Conservation (phyloP, 139 green algal genomes). For the Coelastrella sp. region DNA sequence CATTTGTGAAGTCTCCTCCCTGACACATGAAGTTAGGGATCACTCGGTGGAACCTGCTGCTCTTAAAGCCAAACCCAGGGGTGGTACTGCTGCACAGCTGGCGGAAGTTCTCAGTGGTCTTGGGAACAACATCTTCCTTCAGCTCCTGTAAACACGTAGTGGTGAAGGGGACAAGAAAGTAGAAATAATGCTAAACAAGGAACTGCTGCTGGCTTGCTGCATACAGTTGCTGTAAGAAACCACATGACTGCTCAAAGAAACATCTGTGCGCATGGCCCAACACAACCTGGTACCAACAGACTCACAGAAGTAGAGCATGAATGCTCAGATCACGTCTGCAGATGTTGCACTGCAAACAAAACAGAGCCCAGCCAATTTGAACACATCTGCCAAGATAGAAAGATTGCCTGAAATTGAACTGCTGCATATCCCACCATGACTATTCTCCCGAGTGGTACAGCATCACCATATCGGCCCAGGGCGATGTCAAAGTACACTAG, state of each 20-base stretch:
- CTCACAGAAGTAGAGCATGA: too few relatives aligned
- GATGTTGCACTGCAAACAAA: too few relatives aligned
- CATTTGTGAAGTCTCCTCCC: slow-evolving; percentile 36
- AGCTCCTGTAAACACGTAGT: slow-evolving; percentile 54
- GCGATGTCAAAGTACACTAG: slow-evolving; percentile 93
- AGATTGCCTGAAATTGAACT: too few relatives aligned
- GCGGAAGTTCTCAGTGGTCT: slow-evolving; percentile 72
- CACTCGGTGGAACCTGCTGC: slow-evolving; percentile 81
- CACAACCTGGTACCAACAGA: too few relatives aligned
- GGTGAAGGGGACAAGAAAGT: background rate
- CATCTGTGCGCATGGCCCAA: too few relatives aligned
- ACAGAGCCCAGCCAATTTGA: too few relatives aligned
- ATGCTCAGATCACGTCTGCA: too few relatives aligned
- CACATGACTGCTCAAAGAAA: too few relatives aligned
- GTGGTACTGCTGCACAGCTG: slow-evolving; percentile 71
- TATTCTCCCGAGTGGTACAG: slow-evolving; percentile 79
- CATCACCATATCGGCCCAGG: slow-evolving; percentile 82
- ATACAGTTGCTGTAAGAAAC: too few relatives aligned
- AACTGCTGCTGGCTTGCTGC: too few relatives aligned
- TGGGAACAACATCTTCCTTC: slow-evolving; percentile 82
- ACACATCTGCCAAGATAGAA: too few relatives aligned
- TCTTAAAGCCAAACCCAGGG: slow-evolving; percentile 65
- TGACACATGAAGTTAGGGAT: slow-evolving; percentile 92
- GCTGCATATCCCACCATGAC: slow-evolving; percentile 71
- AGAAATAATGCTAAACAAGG: background rate